Base-by-base conservation (phyloP, 306 rosid species). In the Glycyrrhiza uralensis region DNA sequence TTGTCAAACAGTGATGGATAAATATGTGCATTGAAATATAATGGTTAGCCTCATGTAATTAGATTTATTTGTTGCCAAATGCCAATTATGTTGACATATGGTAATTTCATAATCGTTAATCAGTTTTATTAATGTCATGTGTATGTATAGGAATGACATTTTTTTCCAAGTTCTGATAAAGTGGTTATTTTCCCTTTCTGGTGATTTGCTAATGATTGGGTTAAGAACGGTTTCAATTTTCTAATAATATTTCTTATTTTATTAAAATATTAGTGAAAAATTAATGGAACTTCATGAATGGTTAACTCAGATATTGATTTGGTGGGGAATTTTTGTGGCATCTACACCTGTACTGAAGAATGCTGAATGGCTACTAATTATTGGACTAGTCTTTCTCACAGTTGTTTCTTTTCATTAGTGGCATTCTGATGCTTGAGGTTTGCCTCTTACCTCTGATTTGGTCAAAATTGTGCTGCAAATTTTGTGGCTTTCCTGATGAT, bases 251-350 rank as follows among this genome's bases (percentile, higher is more conserved):
- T 57, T 71, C 41, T 54, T 61, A 38, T 57, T 49, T 51, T 51
- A 66, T 72, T 23, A 1, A 36, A 14, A 54, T 39, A 42, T 72
- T 30, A n/a, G 13, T 72, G 9, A 41, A 76, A 62, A 42, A 8
- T 32, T 47, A 64, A 76, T 65, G 67, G 51, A 68, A 58, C 54
- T 2, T 63, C 55, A n/a, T 67, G 28, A 75, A 42, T 78, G 77
- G 76, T 75, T 70, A 29, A 30, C 62, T 47, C 83, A 94, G 99
- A 86, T 94, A 70, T 78, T 89, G 49, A 92, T 94, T 39, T 94
- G 99, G 99, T 94, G 99, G 99, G 99, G 99, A 71, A 75, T 94
- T 35, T 94, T 91, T 76, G 85, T 94, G 77, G 96, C 92, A 69
- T 83, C 99, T 76, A 72, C 88, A 10, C 96, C 97, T 33, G 79